Conservation (phyloP, 2,329 filamentous ascomycete species). For the Sporothrix globosa region DNA sequence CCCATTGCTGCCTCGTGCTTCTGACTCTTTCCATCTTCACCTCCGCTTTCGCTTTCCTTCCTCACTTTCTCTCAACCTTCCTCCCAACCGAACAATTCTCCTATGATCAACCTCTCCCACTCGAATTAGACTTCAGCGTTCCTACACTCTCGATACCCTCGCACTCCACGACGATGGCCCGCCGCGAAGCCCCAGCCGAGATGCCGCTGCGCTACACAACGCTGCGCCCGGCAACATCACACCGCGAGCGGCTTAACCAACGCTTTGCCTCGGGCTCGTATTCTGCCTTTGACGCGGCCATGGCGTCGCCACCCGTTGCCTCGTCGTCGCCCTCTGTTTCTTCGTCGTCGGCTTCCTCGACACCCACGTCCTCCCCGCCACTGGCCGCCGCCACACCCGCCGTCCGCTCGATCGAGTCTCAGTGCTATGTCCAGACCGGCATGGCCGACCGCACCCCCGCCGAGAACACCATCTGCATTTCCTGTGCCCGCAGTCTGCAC, state of each 20-base stretch:
- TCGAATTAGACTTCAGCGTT: neutral
- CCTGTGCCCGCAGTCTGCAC: conserved; percentile 46
- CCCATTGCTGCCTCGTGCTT: neutral
- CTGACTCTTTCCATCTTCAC: conserved; percentile 21
- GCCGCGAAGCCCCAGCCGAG: conserved; percentile 1
- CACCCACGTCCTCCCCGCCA: neutral
- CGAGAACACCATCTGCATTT: conserved; percentile 47
- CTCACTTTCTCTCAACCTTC: neutral
- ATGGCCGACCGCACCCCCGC: conserved; percentile 45
- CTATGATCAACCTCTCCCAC: neutral
- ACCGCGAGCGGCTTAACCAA: conserved; percentile 29
- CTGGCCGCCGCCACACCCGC: neutral
- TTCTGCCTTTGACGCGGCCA: neutral
- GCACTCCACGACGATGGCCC: conserved; percentile 21
- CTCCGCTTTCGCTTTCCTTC: neutral
- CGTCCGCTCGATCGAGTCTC: conserved; percentile 31
- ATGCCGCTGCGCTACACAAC: conserved; percentile 8
- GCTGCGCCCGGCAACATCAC: conserved; percentile 24
- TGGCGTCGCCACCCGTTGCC: neutral
- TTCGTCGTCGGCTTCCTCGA: conserved; percentile 9
- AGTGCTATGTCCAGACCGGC: conserved; percentile 52
- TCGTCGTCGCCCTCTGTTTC: neutral
- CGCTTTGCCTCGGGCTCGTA: conserved; percentile 26
- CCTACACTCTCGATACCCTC: neutral
- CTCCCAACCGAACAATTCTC: neutral